A percentile compares a stretch with the other conserved stretches of the same genome.
These are phyloP conservation scores for Saitoella complicata DNA, from an alignment of 805 yeast species.

Conservation along the genomic window DNA sequence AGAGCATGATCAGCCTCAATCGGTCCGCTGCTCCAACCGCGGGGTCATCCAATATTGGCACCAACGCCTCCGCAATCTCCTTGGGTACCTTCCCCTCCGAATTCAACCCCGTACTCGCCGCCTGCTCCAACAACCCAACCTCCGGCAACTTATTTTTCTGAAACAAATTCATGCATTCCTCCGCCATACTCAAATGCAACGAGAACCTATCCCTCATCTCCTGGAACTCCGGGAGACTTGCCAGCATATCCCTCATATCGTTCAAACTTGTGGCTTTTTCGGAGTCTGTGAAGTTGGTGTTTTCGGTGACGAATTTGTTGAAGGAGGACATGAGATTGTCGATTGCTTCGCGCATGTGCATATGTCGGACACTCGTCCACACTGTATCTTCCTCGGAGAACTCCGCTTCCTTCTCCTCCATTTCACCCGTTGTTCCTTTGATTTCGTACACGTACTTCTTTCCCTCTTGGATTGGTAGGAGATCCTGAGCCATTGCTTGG, in stretches of 20 bases:
- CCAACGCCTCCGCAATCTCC: slow-evolving; percentile 43
- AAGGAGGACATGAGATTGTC: slow-evolving; percentile 43
- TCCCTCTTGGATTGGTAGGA: slow-evolving; percentile 29
- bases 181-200: slow-evolving; percentile 26
- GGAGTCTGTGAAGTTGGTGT: slow-evolving; percentile 42
- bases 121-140: slow-evolving; percentile 74
- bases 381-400: slow-evolving; percentile 49
- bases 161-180: slow-evolving; percentile 46
- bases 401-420: slow-evolving; percentile 30
- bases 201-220: slow-evolving; percentile 22
- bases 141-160: slow-evolving; percentile 45
- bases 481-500: slow-evolving; percentile 82
- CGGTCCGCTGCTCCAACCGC: slow-evolving; percentile 36
- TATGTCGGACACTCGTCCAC: slow-evolving; percentile 56
- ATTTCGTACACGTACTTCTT: slow-evolving; percentile 33
- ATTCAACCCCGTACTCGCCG: slow-evolving; percentile 54
- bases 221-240: slow-evolving; percentile 23
- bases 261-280: slow-evolving; percentile 51
- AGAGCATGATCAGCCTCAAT: slow-evolving; percentile 54
- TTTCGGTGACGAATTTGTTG: slow-evolving; percentile 49
- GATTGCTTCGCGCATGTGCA: slow-evolving; percentile 59
- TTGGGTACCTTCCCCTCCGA: slow-evolving; percentile 46
- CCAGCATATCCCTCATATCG: slow-evolving; percentile 58
- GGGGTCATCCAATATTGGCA: slow-evolving; percentile 31
- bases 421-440: slow-evolving; percentile 19